Conservation (phyloP, 2,329 filamentous ascomycete genomes). For the Botryosphaeria dothidea region DNA sequence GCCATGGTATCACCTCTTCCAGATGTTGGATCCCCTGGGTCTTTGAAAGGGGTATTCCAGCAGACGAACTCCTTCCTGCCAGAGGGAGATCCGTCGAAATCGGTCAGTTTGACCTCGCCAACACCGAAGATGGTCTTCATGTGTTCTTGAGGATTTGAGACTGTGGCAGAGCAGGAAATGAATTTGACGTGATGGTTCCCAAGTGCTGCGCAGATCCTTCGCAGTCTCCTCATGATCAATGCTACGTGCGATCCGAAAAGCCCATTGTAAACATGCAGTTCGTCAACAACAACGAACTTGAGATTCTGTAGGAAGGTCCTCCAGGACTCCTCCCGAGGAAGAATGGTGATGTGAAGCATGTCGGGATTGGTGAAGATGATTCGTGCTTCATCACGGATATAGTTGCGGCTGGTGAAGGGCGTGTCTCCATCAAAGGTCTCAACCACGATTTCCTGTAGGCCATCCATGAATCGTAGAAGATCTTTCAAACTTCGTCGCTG, state of each 20-base stretch:
- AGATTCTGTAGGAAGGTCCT: slow-evolving; percentile 84
- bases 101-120: slow-evolving; percentile 75
- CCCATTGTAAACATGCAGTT: slow-evolving; percentile 95
- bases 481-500: slow-evolving; percentile 87
- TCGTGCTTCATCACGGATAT: slow-evolving; percentile 81
- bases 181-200: slow-evolving; percentile 86
- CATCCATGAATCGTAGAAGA: slow-evolving; percentile 76
- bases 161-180: slow-evolving; percentile 93
- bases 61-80: slow-evolving; percentile 93
- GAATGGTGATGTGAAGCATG: slow-evolving; percentile 92
- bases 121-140: slow-evolving; percentile 95
- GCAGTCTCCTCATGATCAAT: slow-evolving; percentile 86
- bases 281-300: slow-evolving; percentile 80
- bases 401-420: slow-evolving; percentile 73
- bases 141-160: slow-evolving; percentile 87
- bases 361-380: slow-evolving; percentile 98
- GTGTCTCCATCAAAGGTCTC: slow-evolving; percentile 98
- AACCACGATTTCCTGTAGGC: slow-evolving; percentile 72
- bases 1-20: slow-evolving; percentile 80
- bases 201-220: slow-evolving; percentile 84
- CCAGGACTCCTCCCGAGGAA: slow-evolving; percentile 91
- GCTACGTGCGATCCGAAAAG: slow-evolving; percentile 92
- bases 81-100: slow-evolving; percentile 90
- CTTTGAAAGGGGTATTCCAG: slow-evolving; percentile 96
- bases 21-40: slow-evolving; percentile 81